Evolutionary conservation across 1,284 basidiomycete genomes (phyloP).

Genomic region (Hemileia vastatrix): DNA sequence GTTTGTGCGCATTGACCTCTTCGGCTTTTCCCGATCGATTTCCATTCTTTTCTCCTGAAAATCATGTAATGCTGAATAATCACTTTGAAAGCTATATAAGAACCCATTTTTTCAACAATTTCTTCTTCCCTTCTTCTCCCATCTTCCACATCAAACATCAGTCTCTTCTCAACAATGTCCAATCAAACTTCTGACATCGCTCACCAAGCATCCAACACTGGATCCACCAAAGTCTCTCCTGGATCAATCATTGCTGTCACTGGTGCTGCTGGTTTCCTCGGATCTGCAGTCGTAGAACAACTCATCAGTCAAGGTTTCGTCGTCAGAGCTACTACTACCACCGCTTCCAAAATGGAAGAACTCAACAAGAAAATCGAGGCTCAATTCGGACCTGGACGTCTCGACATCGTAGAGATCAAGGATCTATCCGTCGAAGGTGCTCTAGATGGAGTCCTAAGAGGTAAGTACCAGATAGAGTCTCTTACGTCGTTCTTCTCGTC

Average conservation of each 20-base stretch:
- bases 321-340: neutral
- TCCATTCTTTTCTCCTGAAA: no score
- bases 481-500: neutral
- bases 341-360: neutral
- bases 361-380: conserved; percentile 11
- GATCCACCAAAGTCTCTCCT: neutral
- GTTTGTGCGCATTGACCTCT: no score
- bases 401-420: conserved; percentile 9
- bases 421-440: conserved; percentile 1
- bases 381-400: conserved; percentile 5
- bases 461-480: conserved; percentile 4
- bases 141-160: no score
- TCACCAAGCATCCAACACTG: neutral
- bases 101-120: no score
- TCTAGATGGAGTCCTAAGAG: conserved; percentile 6
- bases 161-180: no score
- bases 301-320: conserved; percentile 4
- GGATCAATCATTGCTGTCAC: neutral
- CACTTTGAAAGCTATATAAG: no score
- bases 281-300: neutral
- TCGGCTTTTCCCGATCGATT: no score
- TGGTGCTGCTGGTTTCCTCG: neutral
- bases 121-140: no score
- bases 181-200: no score
- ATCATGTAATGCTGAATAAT: no score